These are phyloP conservation scores for Nakaseomyces glabratus DNA, from an alignment of 1,139 yeast species.

Conservation along the genomic window DNA sequence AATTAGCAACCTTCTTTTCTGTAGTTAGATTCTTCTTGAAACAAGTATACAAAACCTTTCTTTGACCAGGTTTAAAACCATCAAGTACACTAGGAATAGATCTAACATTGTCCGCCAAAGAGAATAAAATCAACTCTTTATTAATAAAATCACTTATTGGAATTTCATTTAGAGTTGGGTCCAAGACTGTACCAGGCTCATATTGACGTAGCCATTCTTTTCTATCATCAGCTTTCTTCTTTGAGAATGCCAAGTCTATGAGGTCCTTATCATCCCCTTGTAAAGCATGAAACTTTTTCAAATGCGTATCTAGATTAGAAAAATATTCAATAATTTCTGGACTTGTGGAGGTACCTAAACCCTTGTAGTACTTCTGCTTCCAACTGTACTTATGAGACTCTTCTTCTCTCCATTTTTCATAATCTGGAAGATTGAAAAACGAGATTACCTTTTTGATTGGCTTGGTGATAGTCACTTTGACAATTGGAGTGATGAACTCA, in stretches of 20 bases:
- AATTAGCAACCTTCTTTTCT: slow-evolving; percentile 84
- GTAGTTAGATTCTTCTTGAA: slow-evolving; percentile 68
- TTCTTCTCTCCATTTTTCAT: slow-evolving; percentile 83
- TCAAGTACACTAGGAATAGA: slow-evolving; percentile 92
- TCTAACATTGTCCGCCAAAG: slow-evolving; percentile 94
- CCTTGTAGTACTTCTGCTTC: slow-evolving; percentile 94
- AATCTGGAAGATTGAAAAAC: slow-evolving; percentile 93
- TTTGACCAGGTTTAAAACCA: slow-evolving; percentile 96
- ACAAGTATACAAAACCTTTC: slow-evolving; percentile 85
- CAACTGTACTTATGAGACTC: slow-evolving; percentile 73
- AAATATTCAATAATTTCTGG: slow-evolving; percentile 86
- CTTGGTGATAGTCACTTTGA: slow-evolving; percentile 70
- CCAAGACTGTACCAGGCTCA: slow-evolving; percentile 87
- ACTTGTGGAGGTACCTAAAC: slow-evolving; percentile 87
- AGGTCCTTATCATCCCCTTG: slow-evolving; percentile 71
- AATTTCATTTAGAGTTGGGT: slow-evolving; percentile 65
- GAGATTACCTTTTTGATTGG: slow-evolving; percentile 59
- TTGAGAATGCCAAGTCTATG: slow-evolving; percentile 90
- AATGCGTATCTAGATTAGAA: slow-evolving; percentile 73
- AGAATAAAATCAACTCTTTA: slow-evolving; percentile 86
- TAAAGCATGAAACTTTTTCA: slow-evolving; percentile 76
- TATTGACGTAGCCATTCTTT: slow-evolving; percentile 91
- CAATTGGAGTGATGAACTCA: slow-evolving; percentile 95
- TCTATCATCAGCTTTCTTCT: slow-evolving; percentile 93
- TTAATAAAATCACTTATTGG: slow-evolving; percentile 93